These are phyloP conservation scores for Colletotrichum sp. DNA, from an alignment of 2,329 filamentous ascomycete species.

Conservation along the genomic window DNA sequence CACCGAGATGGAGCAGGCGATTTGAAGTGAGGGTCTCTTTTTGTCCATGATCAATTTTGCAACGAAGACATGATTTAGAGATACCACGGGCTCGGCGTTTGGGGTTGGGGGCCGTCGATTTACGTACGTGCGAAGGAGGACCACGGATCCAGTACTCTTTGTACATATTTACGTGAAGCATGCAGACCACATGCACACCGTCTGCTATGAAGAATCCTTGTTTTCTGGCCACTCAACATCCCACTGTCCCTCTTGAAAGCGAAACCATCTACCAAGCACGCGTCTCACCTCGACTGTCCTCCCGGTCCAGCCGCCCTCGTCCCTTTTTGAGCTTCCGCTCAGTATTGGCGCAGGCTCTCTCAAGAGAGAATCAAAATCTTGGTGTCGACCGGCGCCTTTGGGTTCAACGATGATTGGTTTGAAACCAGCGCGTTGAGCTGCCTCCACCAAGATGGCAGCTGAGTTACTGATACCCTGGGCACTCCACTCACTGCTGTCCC, in stretches of 20 bases:
- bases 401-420: conserved; percentile 55
- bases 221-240: conserved; percentile 17
- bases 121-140: not conserved
- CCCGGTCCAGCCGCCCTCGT: conserved; percentile 61
- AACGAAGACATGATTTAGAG: conserved; percentile 22
- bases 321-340: conserved; percentile 57
- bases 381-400: conserved; percentile 28
- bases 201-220: not conserved
- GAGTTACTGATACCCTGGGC: conserved; percentile 73
- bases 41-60: not conserved
- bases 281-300: conserved; percentile 61
- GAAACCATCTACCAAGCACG: conserved; percentile 71
- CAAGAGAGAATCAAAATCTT: conserved; percentile 43
- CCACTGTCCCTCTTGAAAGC: conserved; percentile 48
- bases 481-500: conserved; percentile 74
- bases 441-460: conserved; percentile 67
- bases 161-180: not conserved
- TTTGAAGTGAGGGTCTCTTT: conserved; percentile 38
- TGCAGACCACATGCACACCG: not conserved
- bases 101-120: conserved; percentile 20
- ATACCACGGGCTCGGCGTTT: conserved; percentile 49
- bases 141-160: not conserved
- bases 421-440: conserved; percentile 52
- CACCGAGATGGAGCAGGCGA: conserved; percentile 96
- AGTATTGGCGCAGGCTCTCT: conserved; percentile 65